phyloP scores from a whole-genome alignment of 352 stramenopile genomes.

The Globisporangium takayamanum region DNA sequence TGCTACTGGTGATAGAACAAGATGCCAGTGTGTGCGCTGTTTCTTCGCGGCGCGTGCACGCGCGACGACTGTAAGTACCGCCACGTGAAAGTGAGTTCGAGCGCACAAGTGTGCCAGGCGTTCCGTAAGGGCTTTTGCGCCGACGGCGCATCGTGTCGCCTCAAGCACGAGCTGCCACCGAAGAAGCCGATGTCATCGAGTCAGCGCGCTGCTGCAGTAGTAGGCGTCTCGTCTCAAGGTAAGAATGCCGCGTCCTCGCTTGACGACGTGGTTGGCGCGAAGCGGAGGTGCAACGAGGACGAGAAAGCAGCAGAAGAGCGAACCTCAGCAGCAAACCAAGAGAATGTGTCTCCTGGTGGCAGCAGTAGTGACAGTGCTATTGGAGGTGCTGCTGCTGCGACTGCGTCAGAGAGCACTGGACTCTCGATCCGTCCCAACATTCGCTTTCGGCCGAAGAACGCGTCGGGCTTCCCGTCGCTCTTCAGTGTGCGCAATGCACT shows the following conservation, averaged over 20 bases:
- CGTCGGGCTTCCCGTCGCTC: conserved; percentile 37
- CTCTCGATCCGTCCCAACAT: conserved; percentile 65
- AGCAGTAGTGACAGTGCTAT: background rate
- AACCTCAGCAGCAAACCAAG: conserved; percentile 4
- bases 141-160: conserved; percentile 37
- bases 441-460: conserved; percentile 54
- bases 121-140: conserved; percentile 68
- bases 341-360: conserved; percentile 4
- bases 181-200: conserved; percentile 19
- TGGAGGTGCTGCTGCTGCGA: background rate
- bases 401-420: conserved; percentile 8
- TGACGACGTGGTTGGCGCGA: background rate
- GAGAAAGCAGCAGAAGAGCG: background rate
- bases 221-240: conserved; percentile 20
- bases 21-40: conserved; percentile 76
- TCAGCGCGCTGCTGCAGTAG: conserved; percentile 1
- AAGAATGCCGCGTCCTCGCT: conserved; percentile 14
- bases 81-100: conserved; percentile 75
- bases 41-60: conserved; percentile 64
- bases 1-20: conserved; percentile 47
- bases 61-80: conserved; percentile 73
- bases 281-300: background rate
- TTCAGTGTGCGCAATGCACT: conserved; percentile 16
- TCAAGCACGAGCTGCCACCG: conserved; percentile 56
- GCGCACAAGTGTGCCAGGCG: conserved; percentile 48